phyloP scores from a whole-genome alignment of 768 basidiomycete species.

The Auriculariales sp. region DNA sequence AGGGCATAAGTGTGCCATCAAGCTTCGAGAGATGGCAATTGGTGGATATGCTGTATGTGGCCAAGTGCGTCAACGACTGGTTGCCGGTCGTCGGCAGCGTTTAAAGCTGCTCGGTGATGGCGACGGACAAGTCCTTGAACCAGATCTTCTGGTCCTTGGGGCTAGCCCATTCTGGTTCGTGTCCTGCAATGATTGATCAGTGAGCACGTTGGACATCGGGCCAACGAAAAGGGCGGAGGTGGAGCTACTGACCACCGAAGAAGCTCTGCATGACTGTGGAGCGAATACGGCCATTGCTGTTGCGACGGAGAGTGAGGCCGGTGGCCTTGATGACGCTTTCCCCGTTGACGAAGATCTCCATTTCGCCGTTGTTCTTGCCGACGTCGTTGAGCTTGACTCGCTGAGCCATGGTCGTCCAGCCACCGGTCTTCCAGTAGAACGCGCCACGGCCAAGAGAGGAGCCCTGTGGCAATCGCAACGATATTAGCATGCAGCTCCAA shows the following conservation, averaged over 20 bases:
- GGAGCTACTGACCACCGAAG: slow-evolving; percentile 7
- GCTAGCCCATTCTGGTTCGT: slow-evolving; percentile 13
- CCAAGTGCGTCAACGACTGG: no score
- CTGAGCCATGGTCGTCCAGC: slow-evolving; percentile 15
- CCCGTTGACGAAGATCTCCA: slow-evolving; percentile 15
- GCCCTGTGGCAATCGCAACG: no score
- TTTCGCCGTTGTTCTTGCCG: slow-evolving; percentile 14
- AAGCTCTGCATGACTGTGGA: slow-evolving; percentile 7
- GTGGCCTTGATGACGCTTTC: slow-evolving; percentile 8
- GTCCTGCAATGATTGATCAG: no score
- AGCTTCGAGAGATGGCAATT: no score
- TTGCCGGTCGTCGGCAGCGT: not conserved
- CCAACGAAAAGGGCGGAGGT: not conserved
- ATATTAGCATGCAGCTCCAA: no score
- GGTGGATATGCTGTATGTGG: no score
- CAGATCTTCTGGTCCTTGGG: slow-evolving; percentile 16
- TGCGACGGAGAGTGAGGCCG: slow-evolving; percentile 5
- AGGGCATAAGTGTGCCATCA: no score
- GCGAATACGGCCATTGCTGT: slow-evolving; percentile 3
- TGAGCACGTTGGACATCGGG: no score
- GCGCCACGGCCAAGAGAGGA: slow-evolving; percentile 10
- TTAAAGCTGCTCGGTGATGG: slow-evolving; percentile 9
- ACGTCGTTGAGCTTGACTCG: slow-evolving; percentile 15
- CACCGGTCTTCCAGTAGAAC: slow-evolving; percentile 11
- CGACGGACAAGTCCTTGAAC: slow-evolving; percentile 16